Conservation (phyloP, 768 basidiomycete species). For the Exsudoporus frostii region DNA sequence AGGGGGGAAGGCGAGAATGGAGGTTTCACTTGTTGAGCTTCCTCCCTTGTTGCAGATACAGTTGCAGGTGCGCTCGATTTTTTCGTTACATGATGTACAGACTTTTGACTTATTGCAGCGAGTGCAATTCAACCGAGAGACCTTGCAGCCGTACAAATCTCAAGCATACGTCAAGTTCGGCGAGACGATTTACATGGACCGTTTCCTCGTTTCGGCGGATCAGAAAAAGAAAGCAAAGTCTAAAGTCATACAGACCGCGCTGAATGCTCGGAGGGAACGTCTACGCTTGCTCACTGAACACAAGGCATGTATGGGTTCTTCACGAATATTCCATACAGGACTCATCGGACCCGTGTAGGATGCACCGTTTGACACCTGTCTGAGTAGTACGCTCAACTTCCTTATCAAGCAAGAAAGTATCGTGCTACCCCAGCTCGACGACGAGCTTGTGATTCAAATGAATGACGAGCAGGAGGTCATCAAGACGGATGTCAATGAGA, state of each 20-base stretch:
- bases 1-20: conserved; percentile 83
- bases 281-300: conserved; percentile 64
- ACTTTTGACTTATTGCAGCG: conserved; percentile 46
- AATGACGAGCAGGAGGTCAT: conserved; percentile 52
- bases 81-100: neutral
- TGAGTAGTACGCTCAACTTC: conserved; percentile 57
- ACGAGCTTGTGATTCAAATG: conserved; percentile 51
- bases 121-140: conserved; percentile 92
- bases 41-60: conserved; percentile 94
- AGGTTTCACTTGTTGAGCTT: conserved; percentile 78
- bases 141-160: conserved; percentile 89
- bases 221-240: conserved; percentile 67
- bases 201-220: conserved; percentile 80
- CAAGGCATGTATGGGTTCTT: conserved; percentile 49
- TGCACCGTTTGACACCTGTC: conserved; percentile 53
- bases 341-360: conserved; percentile 40
- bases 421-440: conserved; percentile 52
- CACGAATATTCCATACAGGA: neutral
- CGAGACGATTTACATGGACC: conserved; percentile 85
- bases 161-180: conserved; percentile 93
- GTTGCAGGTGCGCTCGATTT: conserved; percentile 64
- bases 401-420: conserved; percentile 47
- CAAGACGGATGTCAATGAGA: conserved; percentile 52
- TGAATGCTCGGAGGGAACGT: conserved; percentile 64
- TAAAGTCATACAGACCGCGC: conserved; percentile 63